Evolutionary conservation across 2,329 filamentous ascomycete genomes (phyloP), one percentile per base, ranked within the genome.

Genomic region (Raffaelea arxii): DNA sequence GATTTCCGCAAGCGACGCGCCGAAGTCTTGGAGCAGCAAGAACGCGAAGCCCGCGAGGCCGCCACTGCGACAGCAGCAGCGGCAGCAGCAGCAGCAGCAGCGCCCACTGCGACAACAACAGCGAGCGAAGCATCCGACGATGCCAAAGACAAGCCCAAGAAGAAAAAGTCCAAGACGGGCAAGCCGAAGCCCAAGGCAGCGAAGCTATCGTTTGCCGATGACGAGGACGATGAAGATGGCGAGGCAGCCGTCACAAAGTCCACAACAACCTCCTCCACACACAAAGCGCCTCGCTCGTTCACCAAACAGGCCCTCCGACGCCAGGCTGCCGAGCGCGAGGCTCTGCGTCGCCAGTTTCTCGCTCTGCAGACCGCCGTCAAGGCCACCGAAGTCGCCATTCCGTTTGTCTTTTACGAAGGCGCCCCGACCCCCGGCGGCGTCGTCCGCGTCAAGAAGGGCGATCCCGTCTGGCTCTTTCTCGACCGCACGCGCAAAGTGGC

Each of bases 371-470:
- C 94, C 51, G 79, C 82, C 0, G 85, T 97, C 54, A 95, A 94
- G 66, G 79, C 80, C 19, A 90, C 89, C 9, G 90, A 96, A 59
- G 86, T 98, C 46, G 75, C 85, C 16, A 83, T 98, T 25, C 92
- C 92, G 0, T 98, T 97, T 63, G 87, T 97, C 4, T 97, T 97
- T 61, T 97, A 96, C 66, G 91, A 97, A 55, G 92, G 92, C 16
- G 87, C 87, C 21, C 91, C 94, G 61, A 84, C 86, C 11, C 86
- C 90, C 0, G 88, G 89, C 16, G 90, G 91, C 2, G 77, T 77
- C 14, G 90, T 91, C 41, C 82, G 83, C 49, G 78, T 97, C 43
- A 94, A 89, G 64, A 98, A 98, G 65, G 91, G 92, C 10, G 92
- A 97, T 59, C 84, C 81, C 47, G 74, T 94, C 23, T 97, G 92